Evolutionary conservation across 73 alveolate genomes (phyloP), one percentile per base, ranked within the genome.

Genomic region (Symbiodinium pilosum): DNA sequence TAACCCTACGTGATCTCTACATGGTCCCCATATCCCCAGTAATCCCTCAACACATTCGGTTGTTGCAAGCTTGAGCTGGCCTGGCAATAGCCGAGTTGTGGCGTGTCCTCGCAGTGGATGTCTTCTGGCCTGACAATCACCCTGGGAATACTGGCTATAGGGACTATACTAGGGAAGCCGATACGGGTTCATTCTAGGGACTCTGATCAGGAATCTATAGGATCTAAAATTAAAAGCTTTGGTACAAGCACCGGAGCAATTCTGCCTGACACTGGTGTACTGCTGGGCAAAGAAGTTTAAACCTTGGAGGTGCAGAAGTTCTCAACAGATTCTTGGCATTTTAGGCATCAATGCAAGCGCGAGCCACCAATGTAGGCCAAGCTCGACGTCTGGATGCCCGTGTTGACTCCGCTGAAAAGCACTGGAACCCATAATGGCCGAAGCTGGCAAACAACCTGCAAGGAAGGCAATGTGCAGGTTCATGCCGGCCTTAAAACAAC

Each of bases 281-380:
- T 91, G 97, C 87, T 91, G 97, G 47, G 97, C 97, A 38, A 91
- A 91, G 77, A 91, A 91, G 77, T 91, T 91, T 43, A 91, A 68
- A 39, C 97, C 97, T 91, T 34, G 51, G 96, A 56, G 0, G 75
- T 3, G 38, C 59, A 6, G 59, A 14, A 47, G 59, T 47, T 47
- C 59, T 47, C 59, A 6, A 47, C n/a, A n/a, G n/a, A n/a, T n/a
- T n/a, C n/a, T n/a, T n/a, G n/a, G n/a, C n/a, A n/a, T n/a, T n/a
- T n/a, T n/a, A n/a, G n/a, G n/a, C n/a, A n/a, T n/a, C n/a, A n/a
- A n/a, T n/a, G n/a, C n/a, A 12, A 3, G 18, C 1, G 16, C 77
- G 77, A 91, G 97, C 40, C 47, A n/a, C 97, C 97, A 6, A 91
- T 32, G 77, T 91, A 91, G 75, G 97, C 41, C 81, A 91, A 43